Evolutionary conservation across 345 rosid genomes (phyloP), one percentile per base, ranked within the genome.

Genomic region (Gossypium raimondii): DNA sequence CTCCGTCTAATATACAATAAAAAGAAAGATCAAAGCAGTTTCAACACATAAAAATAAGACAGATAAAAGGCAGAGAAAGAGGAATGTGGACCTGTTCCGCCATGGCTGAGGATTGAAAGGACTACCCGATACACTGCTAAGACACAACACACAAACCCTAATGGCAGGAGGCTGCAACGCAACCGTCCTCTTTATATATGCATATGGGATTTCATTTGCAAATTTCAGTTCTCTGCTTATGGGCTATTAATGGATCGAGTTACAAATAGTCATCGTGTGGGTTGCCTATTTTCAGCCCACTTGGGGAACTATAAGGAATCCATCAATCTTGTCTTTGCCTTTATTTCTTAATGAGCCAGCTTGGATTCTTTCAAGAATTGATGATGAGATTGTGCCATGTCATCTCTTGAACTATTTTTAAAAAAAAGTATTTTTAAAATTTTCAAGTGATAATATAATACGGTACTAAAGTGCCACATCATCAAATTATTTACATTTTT

Each of bases 51-150:
- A 45, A 22, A 38, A 29, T 17, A n/a, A 52, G 2, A 29, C n/a
- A 16, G 10, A 11, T 2, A 52, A 27, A 9, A 56, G 3, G 3
- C 16, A 43, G 5, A 16, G 6, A 45, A n/a, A 38, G 11, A 43
- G 51, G 18, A 48, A 70, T 70, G 60, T 60, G 17, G 61, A 76
- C 79, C 79, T 76, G 75, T 59, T 69, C 79, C 41, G 79, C 79
- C 79, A 76, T 76, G 68, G 79, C 22, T 47, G 75, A 59, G 41
- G 17, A 44, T 8, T 24, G 55, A 61, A 18, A 16, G 43, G 41
- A 14, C 52, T 27, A 17, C 17, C 34, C 41, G 9, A 24, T 12
- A 9, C 6, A 11, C 41, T 5, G 20, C 44, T 7, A 61, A 13
- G 44, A 71, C n/a, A 70, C n/a, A n/a, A 2, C 9, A 50, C 52